phyloP scores from a whole-genome alignment of 2,329 filamentous ascomycete genomes.

The Botrytis aclada region DNA sequence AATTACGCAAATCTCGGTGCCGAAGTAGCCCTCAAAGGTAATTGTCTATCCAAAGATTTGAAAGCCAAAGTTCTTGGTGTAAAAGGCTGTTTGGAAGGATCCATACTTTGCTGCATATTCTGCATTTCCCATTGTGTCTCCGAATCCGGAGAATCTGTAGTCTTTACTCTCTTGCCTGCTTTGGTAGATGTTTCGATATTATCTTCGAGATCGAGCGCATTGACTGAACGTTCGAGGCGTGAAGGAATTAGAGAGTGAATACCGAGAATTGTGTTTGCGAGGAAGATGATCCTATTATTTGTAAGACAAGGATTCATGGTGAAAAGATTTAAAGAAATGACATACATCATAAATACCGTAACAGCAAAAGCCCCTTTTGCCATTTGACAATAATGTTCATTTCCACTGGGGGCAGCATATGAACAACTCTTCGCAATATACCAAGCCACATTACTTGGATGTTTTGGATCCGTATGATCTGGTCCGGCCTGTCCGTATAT shows the following conservation, averaged over 20 bases:
- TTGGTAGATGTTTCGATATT: constrained; percentile 22
- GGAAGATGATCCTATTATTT: constrained; percentile 53
- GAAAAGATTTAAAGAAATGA: constrained; percentile 27
- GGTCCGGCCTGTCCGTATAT: constrained; percentile 70
- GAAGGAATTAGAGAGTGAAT: constrained; percentile 52
- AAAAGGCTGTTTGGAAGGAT: constrained; percentile 48
- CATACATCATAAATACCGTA: constrained; percentile 66
- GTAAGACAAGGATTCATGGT: not conserved
- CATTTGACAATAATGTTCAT: constrained; percentile 60
- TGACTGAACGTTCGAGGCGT: constrained; percentile 42
- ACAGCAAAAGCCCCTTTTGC: constrained; percentile 66
- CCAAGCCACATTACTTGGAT: constrained; percentile 65
- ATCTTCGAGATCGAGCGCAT: constrained; percentile 53
- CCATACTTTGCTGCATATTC: constrained; percentile 43
- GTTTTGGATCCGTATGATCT: constrained; percentile 64
- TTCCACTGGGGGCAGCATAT: constrained; percentile 52
- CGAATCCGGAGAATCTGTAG: constrained; percentile 40
- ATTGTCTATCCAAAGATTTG: constrained; percentile 56
- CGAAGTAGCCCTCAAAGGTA: constrained; percentile 46
- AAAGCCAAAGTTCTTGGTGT: constrained; percentile 68
- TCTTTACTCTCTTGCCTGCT: constrained; percentile 26
- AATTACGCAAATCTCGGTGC: constrained; percentile 14
- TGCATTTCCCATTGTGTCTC: constrained; percentile 58
- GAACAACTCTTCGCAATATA: constrained; percentile 70
- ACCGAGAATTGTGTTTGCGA: constrained; percentile 56